phyloP scores from a whole-genome alignment of 2,329 filamentous ascomycete species.

The Phaeosphaeria sp. region DNA sequence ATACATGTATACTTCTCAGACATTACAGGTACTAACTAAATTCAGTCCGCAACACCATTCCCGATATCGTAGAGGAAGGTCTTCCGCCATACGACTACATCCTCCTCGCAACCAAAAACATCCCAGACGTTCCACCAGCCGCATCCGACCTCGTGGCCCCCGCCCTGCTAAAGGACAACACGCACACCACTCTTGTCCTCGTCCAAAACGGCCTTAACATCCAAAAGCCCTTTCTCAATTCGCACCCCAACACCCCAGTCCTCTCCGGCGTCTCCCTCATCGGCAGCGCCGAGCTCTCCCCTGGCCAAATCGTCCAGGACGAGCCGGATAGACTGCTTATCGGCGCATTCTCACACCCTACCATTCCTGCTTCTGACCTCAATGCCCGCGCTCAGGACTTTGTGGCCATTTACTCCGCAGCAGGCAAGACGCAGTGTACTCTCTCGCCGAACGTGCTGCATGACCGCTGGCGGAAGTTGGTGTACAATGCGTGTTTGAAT shows the following conservation, averaged over 20 bases:
- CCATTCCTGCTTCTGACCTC: conserved; percentile 27
- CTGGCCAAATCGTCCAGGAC: conserved; percentile 60
- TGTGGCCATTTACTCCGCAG: conserved; percentile 55
- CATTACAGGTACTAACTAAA: not conserved
- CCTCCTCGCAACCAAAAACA: conserved; percentile 65
- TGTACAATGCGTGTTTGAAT: conserved; percentile 61
- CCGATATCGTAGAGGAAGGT: conserved; percentile 49
- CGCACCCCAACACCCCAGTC: conserved; percentile 60
- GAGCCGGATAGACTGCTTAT: conserved; percentile 59
- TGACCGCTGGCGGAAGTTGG: conserved; percentile 59
- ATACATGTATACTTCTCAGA: not conserved
- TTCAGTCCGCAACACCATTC: conserved; percentile 57
- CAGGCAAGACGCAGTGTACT: conserved; percentile 53
- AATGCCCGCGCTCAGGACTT: conserved; percentile 51
- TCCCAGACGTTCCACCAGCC: conserved; percentile 60
- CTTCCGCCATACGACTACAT: conserved; percentile 61
- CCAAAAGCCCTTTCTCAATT: conserved; percentile 58
- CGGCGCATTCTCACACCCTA: conserved; percentile 56
- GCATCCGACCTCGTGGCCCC: conserved; percentile 58
- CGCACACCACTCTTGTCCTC: conserved; percentile 61
- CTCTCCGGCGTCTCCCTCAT: conserved; percentile 62
- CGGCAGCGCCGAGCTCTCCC: conserved; percentile 56
- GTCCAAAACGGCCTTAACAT: conserved; percentile 71
- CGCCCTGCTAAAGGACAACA: conserved; percentile 56
- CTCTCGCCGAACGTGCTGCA: conserved; percentile 53